Conservation (phyloP, 140 eudicot species). For the Cichorium intybus region DNA sequence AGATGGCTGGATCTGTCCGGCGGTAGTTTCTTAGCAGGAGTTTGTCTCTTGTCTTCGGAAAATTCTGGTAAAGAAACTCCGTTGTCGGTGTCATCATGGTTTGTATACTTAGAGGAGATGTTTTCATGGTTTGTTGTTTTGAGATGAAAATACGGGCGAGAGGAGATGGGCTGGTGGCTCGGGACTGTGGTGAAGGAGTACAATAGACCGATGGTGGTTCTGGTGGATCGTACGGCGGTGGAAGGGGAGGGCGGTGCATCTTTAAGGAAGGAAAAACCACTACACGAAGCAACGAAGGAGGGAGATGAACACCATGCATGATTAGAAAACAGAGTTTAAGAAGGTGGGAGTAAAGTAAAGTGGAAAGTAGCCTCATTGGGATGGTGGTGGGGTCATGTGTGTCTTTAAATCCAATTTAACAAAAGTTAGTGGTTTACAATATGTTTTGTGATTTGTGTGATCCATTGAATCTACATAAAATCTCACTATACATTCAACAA, state of each 20-base stretch:
- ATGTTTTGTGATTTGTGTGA: not conserved
- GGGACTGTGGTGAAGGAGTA: slow-evolving; percentile 19
- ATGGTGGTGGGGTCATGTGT: slow-evolving; percentile 28
- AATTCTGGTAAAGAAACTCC: slow-evolving; percentile 11
- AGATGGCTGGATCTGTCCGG: slow-evolving; percentile 61
- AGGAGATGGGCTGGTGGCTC: slow-evolving; percentile 28
- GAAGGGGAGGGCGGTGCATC: slow-evolving; percentile 17
- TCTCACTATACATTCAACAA: no score
- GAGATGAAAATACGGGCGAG: not conserved
- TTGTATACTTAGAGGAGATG: slow-evolving; percentile 4
- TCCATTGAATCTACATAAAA: not conserved
- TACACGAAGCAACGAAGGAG: slow-evolving; percentile 12
- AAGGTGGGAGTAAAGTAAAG: slow-evolving; percentile 36
- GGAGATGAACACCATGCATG: slow-evolving; percentile 15
- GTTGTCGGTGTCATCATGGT: slow-evolving; percentile 29
- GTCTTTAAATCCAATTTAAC: not conserved
- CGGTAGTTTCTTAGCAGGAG: slow-evolving; percentile 51
- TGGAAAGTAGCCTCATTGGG: slow-evolving; percentile 24
- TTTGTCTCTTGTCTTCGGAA: slow-evolving; percentile 29
- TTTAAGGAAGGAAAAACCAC: slow-evolving; percentile 20
- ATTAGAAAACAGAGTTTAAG: slow-evolving; percentile 28
- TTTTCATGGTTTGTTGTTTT: not conserved
- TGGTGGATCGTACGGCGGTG: slow-evolving; percentile 14
- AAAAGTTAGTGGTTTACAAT: not conserved
- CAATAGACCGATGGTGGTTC: slow-evolving; percentile 20